Percentiles rank a stretch among this genome's conserved stretches.
Evolutionary conservation across 2,329 filamentous ascomycete species (phyloP).

Genomic region (Phyllosticta citriasiana): DNA sequence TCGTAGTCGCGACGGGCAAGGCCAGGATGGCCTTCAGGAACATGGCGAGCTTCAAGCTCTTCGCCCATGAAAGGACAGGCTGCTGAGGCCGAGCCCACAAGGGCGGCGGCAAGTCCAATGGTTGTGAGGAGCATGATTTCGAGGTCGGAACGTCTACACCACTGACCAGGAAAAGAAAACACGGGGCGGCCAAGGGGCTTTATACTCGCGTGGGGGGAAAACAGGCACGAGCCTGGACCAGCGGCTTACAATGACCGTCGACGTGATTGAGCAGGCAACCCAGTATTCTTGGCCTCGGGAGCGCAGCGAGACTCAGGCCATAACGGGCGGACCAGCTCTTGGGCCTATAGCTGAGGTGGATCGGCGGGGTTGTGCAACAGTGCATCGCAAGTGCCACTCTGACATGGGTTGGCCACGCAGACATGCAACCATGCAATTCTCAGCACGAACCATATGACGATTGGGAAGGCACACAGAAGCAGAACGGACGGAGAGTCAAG

Average conservation of each 20-base stretch:
- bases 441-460: constrained; percentile 5
- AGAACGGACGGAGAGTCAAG: constrained; percentile 5
- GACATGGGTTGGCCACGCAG: constrained; percentile 9
- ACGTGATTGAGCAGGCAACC: background rate
- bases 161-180: background rate
- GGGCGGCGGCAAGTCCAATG: constrained; percentile 6
- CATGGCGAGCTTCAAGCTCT: constrained; percentile 16
- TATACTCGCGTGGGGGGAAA: constrained; percentile 4
- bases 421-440: constrained; percentile 2
- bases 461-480: background rate
- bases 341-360: constrained; percentile 10
- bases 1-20: constrained; percentile 18
- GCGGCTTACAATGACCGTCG: background rate
- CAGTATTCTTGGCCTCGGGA: constrained; percentile 7
- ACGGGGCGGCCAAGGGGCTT: background rate
- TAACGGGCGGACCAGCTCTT: constrained; percentile 5
- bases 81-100: constrained; percentile 7
- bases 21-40: constrained; percentile 20
- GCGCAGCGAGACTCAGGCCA: constrained; percentile 10
- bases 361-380: constrained; percentile 4
- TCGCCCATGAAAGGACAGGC: constrained; percentile 28
- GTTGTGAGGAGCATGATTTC: constrained; percentile 6
- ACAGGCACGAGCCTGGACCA: constrained; percentile 2
- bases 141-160: background rate
- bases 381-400: background rate